Percentiles rank a stretch among this genome's conserved stretches.
phyloP scores from a whole-genome alignment of 2,329 filamentous ascomycete species.

The Talaromyces sp. region DNA sequence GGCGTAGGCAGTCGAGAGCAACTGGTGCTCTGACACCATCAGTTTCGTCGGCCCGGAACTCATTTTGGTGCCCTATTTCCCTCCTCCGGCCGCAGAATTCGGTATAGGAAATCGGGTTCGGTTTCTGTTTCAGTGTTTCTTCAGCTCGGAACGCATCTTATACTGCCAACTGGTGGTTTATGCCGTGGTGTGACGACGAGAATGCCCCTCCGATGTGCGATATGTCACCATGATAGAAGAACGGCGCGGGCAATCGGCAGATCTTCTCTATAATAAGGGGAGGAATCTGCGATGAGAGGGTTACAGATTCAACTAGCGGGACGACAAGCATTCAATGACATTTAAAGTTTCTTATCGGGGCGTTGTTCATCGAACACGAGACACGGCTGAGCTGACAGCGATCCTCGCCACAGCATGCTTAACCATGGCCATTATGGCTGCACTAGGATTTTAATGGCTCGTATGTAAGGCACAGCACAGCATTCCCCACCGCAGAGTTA shows the following conservation, averaged over 20 bases:
- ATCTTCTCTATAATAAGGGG: background rate
- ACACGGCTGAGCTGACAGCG: background rate
- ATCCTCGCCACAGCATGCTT: background rate
- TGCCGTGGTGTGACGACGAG: background rate
- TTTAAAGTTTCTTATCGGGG: background rate
- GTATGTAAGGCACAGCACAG: background rate
- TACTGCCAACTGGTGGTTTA: background rate
- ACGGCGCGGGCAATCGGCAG: background rate
- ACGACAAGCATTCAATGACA: background rate
- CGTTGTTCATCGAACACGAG: background rate
- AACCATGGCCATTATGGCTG: background rate
- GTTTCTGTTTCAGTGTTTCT: background rate
- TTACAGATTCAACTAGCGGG: background rate
- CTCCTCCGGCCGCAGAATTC: background rate
- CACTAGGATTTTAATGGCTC: background rate
- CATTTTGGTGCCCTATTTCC: constrained; percentile 4
- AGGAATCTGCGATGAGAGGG: background rate
- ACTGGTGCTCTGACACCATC: constrained; percentile 8
- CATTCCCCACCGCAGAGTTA: background rate
- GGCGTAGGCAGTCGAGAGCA: constrained; percentile 14
- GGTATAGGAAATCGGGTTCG: background rate
- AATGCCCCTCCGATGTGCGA: background rate
- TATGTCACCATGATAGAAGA: background rate
- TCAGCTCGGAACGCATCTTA: background rate
- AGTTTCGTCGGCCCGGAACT: constrained; percentile 4